phyloP scores from a whole-genome alignment of 768 basidiomycete species.

The Mycena olivaceomarginata region DNA sequence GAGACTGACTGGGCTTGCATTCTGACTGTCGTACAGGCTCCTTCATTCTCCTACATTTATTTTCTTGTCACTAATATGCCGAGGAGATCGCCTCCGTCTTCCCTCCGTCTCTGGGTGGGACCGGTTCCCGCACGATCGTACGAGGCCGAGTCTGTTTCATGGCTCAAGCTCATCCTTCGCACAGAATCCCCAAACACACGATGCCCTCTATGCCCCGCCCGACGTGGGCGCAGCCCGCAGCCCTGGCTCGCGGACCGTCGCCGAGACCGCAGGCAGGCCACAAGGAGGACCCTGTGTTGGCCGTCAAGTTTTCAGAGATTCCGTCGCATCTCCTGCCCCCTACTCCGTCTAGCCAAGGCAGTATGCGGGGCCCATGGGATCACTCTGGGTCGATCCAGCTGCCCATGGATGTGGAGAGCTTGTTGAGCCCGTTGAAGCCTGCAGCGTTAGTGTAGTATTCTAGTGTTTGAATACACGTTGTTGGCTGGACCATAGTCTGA shows the following conservation, averaged over 20 bases:
- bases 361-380: constrained; percentile 75
- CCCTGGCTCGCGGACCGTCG: constrained; percentile 46
- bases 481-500: too few relatives aligned
- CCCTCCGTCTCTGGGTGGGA: constrained; percentile 77
- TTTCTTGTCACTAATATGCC: constrained; percentile 61
- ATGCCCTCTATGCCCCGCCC: constrained; percentile 82
- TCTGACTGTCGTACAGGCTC: constrained; percentile 13
- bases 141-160: constrained; percentile 32
- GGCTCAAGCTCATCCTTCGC: background rate
- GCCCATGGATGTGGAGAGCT: constrained; percentile 65
- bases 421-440: constrained; percentile 69
- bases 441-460: constrained; percentile 55
- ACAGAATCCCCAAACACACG: constrained; percentile 74
- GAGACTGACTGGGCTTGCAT: background rate
- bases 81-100: constrained; percentile 80
- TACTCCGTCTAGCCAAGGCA: constrained; percentile 38
- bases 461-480: too few relatives aligned
- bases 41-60: constrained; percentile 8
- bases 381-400: constrained; percentile 67
- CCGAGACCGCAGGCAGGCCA: constrained; percentile 46
- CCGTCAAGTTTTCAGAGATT: constrained; percentile 44
- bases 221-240: constrained; percentile 60
- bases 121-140: constrained; percentile 77
- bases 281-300: constrained; percentile 50
- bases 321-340: constrained; percentile 36